Conservation (phyloP, 108 stramenopile species). For the Cyclotella baltica region DNA sequence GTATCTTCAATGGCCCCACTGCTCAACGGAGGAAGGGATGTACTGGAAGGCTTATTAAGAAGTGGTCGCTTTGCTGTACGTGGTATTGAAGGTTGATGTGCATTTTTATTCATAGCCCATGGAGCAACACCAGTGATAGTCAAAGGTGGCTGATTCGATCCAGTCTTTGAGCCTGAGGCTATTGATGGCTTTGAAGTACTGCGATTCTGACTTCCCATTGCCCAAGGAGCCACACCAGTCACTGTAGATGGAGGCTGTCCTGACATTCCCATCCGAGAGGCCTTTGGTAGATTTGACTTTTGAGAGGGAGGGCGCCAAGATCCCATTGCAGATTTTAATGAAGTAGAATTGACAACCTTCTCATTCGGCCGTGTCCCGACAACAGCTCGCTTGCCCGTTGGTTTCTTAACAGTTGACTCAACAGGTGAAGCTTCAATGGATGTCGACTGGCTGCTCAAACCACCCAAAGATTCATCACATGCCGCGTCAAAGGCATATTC, state of each 20-base stretch:
- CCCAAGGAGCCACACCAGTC: conserved; percentile 88
- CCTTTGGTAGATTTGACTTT: conserved; percentile 11
- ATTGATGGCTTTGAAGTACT: background rate
- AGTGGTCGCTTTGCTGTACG: background rate
- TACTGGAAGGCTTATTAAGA: conserved; percentile 21
- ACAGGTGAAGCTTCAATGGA: background rate
- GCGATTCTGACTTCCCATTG: conserved; percentile 28
- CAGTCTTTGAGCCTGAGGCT: background rate
- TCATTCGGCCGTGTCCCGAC: conserved; percentile 29
- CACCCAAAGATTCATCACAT: conserved; percentile 43
- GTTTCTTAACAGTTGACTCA: background rate
- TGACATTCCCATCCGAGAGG: conserved; percentile 24
- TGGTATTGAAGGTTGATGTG: background rate
- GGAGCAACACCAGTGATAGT: conserved; percentile 74
- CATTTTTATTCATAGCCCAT: conserved; percentile 58
- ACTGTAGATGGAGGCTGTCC: conserved; percentile 65
- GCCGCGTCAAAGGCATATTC: conserved; percentile 25
- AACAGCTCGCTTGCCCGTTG: background rate
- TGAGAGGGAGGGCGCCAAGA: conserved; percentile 64
- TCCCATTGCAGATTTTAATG: conserved; percentile 73
- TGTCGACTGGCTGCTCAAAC: conserved; percentile 1
- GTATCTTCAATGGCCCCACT: conserved; percentile 7
- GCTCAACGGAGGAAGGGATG: background rate
- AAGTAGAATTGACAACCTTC: conserved; percentile 38
- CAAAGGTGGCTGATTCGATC: conserved; percentile 57